These are phyloP conservation scores for Talaromyces sp. DNA, from an alignment of 2,329 filamentous ascomycete genomes.

Conservation along the genomic window DNA sequence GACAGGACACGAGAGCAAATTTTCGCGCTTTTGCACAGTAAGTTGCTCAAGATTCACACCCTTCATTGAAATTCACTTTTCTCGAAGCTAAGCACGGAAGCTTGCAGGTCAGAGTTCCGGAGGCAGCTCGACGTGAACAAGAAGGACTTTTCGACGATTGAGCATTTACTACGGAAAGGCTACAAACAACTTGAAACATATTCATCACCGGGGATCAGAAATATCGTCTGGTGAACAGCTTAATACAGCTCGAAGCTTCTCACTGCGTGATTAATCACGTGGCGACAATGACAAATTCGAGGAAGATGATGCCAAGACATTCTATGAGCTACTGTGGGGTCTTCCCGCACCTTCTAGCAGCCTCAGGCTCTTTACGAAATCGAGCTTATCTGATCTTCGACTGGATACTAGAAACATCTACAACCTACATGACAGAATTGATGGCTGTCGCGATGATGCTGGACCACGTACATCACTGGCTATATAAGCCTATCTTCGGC, in stretches of 20 bases:
- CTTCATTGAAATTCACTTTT: not conserved
- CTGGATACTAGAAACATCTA: constrained; percentile 11
- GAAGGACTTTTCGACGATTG: constrained; percentile 80
- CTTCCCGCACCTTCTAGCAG: constrained; percentile 10
- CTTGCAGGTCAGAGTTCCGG: constrained; percentile 67
- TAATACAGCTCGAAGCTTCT: not conserved
- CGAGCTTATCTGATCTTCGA: not conserved
- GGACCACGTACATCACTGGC: not conserved
- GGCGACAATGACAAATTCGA: not conserved
- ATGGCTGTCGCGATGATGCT: not conserved
- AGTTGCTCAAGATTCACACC: constrained; percentile 18
- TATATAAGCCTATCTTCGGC: constrained; percentile 6
- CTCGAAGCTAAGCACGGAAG: constrained; percentile 10
- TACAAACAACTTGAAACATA: constrained; percentile 77
- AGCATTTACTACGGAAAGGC: constrained; percentile 79
- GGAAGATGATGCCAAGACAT: not conserved
- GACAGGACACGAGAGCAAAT: constrained; percentile 39
- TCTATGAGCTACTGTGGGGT: constrained; percentile 7
- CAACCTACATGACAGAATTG: not conserved
- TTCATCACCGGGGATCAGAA: constrained; percentile 73
- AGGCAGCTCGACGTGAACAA: constrained; percentile 67
- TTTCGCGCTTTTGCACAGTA: constrained; percentile 44
- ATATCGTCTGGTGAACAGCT: constrained; percentile 50
- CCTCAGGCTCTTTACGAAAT: not conserved
- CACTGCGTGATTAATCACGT: constrained; percentile 12